Evolutionary conservation across 345 rosid genomes (phyloP).

Genomic region (Boechera retrofracta): DNA sequence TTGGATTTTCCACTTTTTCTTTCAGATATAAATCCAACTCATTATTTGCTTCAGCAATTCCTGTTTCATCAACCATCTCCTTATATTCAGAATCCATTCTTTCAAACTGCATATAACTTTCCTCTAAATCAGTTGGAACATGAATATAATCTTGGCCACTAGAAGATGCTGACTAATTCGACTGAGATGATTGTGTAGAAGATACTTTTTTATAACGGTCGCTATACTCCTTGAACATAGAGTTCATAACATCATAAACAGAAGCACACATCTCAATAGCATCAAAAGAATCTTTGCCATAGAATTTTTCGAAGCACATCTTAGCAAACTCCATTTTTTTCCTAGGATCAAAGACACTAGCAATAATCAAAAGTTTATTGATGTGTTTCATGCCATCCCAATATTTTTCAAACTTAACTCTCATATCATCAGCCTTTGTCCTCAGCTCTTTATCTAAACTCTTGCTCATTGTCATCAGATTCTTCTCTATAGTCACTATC

Average conservation of each 20-base stretch:
- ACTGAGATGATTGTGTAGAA: too few relatives aligned
- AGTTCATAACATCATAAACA: neutral
- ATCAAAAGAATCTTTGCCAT: neutral
- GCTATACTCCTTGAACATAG: neutral
- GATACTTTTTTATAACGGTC: too few relatives aligned
- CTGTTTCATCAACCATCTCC: too few relatives aligned
- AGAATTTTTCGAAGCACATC: neutral
- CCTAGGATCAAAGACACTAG: neutral
- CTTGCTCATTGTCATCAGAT: neutral
- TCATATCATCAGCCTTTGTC: neutral
- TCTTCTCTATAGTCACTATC: neutral
- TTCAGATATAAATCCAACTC: too few relatives aligned
- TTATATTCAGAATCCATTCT: too few relatives aligned
- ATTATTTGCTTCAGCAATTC: too few relatives aligned
- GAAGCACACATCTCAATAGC: neutral
- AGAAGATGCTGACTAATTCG: too few relatives aligned
- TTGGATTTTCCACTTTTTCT: too few relatives aligned
- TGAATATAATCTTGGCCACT: too few relatives aligned
- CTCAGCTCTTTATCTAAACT: neutral
- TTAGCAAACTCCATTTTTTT: neutral
- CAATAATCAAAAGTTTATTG: neutral
- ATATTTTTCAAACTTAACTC: neutral
- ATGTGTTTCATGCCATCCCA: neutral
- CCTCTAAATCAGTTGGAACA: too few relatives aligned
- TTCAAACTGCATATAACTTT: too few relatives aligned